Base-by-base conservation (phyloP, 768 basidiomycete genomes). In the Terana coerulea region DNA sequence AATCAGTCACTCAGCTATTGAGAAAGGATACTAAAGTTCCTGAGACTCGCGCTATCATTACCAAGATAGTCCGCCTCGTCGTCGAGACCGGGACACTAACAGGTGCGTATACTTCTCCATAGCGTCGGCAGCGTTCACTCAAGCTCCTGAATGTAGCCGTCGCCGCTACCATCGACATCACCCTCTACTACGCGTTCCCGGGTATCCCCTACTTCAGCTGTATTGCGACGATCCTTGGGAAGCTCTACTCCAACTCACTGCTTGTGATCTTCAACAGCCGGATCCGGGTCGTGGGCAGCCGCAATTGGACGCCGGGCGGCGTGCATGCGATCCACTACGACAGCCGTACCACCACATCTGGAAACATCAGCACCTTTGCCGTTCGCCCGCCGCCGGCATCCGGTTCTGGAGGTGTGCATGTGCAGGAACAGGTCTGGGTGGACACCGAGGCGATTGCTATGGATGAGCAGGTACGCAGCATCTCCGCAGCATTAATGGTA, bases 181-280 rank as follows among this genome's bases (percentile, higher is more conserved):
- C 29, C 15, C 39, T 43, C 17, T 48, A 30, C 22, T 19, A 26
- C 11, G 35, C 48, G 5, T 26, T 29, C 2, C 36, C 34, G 14
- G 8, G 19, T 19, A 21, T 25, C 24, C 26, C 34, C 3, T 49
- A 49, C 26, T 37, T 39, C 25, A 31, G 31, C 14, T 35, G 42
- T 34, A 15, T 44, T 34, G 41, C 30, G 25, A 22, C 33, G 26
- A 28, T 42, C 22, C 28, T 49, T 15, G 29, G 37, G 25, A 54
- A 54, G 30, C 26, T 54, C 21, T 54, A 54, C 47, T 30, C 35
- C 14, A 47, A 48, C 40, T 17, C 29, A 28, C 46, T 54, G n/a
- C 30, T 54, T 9, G 51, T 45, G 51, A 26, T 52, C 8, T 36
- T 52, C 41, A 52, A 52, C 34, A 29, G 24, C n/a, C 51, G 51